Percentiles rank a stretch among this genome's conserved stretches.
Conservation (phyloP, 2,329 filamentous ascomycete genomes). For the Stylonectria norvegica region DNA sequence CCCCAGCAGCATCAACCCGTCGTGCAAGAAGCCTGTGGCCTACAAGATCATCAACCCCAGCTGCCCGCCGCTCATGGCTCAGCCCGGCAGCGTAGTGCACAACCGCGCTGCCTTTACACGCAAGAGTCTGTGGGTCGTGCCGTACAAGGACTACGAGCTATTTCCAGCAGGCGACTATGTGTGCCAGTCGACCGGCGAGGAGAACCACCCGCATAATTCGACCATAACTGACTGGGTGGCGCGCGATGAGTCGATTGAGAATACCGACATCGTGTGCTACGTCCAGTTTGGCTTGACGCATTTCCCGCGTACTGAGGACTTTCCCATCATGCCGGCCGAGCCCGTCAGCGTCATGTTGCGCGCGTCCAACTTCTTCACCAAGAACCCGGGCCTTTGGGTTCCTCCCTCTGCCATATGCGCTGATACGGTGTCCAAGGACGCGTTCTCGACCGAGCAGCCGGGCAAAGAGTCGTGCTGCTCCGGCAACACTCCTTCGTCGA, state of each 20-base stretch:
- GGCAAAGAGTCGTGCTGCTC: slow-evolving; percentile 20
- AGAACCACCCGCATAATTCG: slow-evolving; percentile 52
- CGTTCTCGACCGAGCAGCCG: slow-evolving; percentile 13
- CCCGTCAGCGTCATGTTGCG: slow-evolving; percentile 77
- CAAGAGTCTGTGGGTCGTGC: slow-evolving; percentile 24
- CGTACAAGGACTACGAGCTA: slow-evolving; percentile 75
- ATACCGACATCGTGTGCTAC: slow-evolving; percentile 87
- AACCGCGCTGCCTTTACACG: slow-evolving; percentile 84
- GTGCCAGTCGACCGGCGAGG: slow-evolving; percentile 77
- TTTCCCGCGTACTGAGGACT: slow-evolving; percentile 87
- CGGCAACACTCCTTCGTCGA: neutral
- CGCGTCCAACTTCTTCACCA: slow-evolving; percentile 77
- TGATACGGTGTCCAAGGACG: slow-evolving; percentile 19
- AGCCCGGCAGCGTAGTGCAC: slow-evolving; percentile 78
- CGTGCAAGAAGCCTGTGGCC: slow-evolving; percentile 77
- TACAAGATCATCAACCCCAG: slow-evolving; percentile 92
- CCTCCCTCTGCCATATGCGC: slow-evolving; percentile 49
- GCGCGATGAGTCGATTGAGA: slow-evolving; percentile 65
- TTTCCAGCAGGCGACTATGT: slow-evolving; percentile 86
- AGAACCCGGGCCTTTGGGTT: slow-evolving; percentile 78
- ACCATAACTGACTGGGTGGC: slow-evolving; percentile 80
- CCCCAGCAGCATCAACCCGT: slow-evolving; percentile 74
- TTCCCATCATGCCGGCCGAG: slow-evolving; percentile 86
- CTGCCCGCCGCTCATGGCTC: slow-evolving; percentile 75
- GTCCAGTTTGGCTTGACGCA: slow-evolving; percentile 91